phyloP scores from a whole-genome alignment of 352 stramenopile species.

The Albugo candida region DNA sequence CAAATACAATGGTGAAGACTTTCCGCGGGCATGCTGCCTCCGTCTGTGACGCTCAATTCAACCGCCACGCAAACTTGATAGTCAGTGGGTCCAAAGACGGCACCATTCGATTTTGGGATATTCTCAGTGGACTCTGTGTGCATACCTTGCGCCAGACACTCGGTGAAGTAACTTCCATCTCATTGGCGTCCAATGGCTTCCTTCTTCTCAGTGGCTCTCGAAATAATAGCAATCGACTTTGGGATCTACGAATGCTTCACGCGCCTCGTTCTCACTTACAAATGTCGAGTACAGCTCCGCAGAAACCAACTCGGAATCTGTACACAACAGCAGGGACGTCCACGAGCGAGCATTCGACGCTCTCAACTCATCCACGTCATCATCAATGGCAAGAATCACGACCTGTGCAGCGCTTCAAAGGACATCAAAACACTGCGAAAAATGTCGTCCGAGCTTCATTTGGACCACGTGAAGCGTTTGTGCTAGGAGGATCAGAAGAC shows the following conservation, averaged over 20 bases:
- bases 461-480: constrained; percentile 64
- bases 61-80: constrained; percentile 71
- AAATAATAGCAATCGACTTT: constrained; percentile 79
- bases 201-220: constrained; percentile 59
- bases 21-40: constrained; percentile 64
- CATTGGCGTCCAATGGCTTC: constrained; percentile 64
- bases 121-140: constrained; percentile 70
- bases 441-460: constrained; percentile 76
- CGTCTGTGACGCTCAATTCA: constrained; percentile 77
- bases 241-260: constrained; percentile 76
- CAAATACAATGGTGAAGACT: constrained; percentile 42
- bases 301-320: no score
- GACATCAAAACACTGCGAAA: constrained; percentile 79
- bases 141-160: constrained; percentile 71
- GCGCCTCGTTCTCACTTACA: constrained; percentile 18
- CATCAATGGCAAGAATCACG: constrained; percentile 27
- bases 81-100: constrained; percentile 74
- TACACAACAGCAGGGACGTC: neutral
- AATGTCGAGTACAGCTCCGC: neutral
- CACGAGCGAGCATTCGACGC: constrained; percentile 9
- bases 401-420: constrained; percentile 73
- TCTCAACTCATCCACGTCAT: constrained; percentile 16
- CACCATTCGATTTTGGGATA: constrained; percentile 75
- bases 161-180: constrained; percentile 72
- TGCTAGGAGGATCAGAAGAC: constrained; percentile 73